Percentiles rank a stretch among this genome's conserved stretches.
phyloP scores from a whole-genome alignment of 495 filamentous ascomycete genomes.

The Penicillium malachiteum region DNA sequence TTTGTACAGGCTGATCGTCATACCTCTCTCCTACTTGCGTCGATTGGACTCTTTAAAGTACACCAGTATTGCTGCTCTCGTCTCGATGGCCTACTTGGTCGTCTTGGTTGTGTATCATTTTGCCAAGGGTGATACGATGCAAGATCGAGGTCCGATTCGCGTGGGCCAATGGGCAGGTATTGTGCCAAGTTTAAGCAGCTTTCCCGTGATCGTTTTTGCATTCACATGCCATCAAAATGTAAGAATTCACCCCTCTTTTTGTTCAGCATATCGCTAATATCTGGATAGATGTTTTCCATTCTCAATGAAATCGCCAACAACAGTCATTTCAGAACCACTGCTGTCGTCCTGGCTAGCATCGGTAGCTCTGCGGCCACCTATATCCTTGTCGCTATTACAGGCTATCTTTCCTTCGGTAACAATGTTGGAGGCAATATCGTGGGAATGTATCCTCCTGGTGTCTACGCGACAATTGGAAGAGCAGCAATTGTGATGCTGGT shows the following conservation, averaged over 20 bases:
- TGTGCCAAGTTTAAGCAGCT: slow-evolving; percentile 74
- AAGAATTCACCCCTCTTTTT: slow-evolving; percentile 25
- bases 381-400: slow-evolving; percentile 87
- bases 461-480: slow-evolving; percentile 85
- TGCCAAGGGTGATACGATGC: slow-evolving; percentile 69
- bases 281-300: slow-evolving; percentile 90
- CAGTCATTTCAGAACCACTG: slow-evolving; percentile 75
- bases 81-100: slow-evolving; percentile 92
- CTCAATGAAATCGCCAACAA: slow-evolving; percentile 91
- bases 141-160: slow-evolving; percentile 69
- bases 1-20: slow-evolving; percentile 73
- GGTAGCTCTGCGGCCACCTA: slow-evolving; percentile 80
- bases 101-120: slow-evolving; percentile 91
- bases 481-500: slow-evolving; percentile 95
- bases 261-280: slow-evolving; percentile 5
- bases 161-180: slow-evolving; percentile 74
- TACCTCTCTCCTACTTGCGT: slow-evolving; percentile 88
- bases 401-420: slow-evolving; percentile 91
- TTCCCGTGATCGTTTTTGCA: slow-evolving; percentile 95
- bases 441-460: slow-evolving; percentile 79
- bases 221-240: slow-evolving; percentile 99
- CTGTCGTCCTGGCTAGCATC: slow-evolving; percentile 78
- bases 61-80: slow-evolving; percentile 85
- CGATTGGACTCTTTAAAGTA: slow-evolving; percentile 95
- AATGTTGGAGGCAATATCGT: slow-evolving; percentile 89